Percentiles rank a stretch among this genome's conserved stretches.
These are phyloP conservation scores for Apophysomyces trapeziformis DNA, from an alignment of 371 early-diverging fungal genomes.

Conservation along the genomic window DNA sequence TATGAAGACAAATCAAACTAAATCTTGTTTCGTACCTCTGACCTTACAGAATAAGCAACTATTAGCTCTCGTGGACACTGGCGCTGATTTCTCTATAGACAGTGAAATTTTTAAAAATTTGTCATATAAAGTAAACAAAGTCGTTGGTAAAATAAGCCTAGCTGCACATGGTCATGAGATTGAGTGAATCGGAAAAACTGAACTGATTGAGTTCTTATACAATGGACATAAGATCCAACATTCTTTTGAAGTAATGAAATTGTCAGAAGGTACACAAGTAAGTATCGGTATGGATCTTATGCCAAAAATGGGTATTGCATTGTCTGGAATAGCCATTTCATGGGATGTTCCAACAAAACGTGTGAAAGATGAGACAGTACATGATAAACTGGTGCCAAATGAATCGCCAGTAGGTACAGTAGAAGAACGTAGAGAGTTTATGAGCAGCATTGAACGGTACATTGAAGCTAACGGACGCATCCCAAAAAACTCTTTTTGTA, in stretches of 20 bases:
- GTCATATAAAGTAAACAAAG: background rate
- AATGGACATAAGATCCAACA: background rate
- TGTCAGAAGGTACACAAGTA: background rate
- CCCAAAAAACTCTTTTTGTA: constrained; percentile 20
- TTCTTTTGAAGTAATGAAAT: constrained; percentile 16
- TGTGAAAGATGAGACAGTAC: background rate
- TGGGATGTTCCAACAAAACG: background rate
- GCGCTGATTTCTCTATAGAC: background rate
- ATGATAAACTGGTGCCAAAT: constrained; percentile 17
- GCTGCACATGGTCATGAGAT: background rate
- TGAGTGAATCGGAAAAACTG: background rate
- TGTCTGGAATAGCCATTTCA: constrained; percentile 12
- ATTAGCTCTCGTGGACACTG: background rate
- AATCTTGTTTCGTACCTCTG: background rate
- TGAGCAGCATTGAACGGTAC: constrained; percentile 8
- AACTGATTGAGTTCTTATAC: background rate
- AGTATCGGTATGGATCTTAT: constrained; percentile 7
- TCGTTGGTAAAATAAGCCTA: background rate
- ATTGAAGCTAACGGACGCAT: constrained; percentile 18
- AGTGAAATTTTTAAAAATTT: background rate
- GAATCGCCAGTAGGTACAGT: constrained; percentile 21
- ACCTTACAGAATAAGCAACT: background rate
- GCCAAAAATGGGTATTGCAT: constrained; percentile 13
- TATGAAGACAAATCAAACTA: background rate
- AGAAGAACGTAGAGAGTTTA: constrained; percentile 16